Base-by-base conservation (phyloP, 1,284 basidiomycete genomes). In the Ceratobasidium sp. region DNA sequence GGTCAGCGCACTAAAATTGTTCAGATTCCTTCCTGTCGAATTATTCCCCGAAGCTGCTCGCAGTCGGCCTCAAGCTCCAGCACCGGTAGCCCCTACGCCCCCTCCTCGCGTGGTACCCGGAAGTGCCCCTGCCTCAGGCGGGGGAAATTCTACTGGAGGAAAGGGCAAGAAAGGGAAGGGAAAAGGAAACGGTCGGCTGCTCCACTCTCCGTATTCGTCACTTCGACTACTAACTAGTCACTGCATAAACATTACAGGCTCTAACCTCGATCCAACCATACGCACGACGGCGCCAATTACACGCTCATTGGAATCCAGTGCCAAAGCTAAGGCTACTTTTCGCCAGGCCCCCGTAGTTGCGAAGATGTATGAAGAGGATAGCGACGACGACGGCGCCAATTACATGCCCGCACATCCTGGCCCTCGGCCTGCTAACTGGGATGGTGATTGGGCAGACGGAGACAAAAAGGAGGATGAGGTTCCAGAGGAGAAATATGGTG, bases 31-130 rank as follows among this genome's bases (percentile, higher is more conserved):
- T n/a, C 73, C 73, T 2, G 63, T n/a, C 10, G 33, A 76, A 2
- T 0, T 76, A 3, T 76, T 76, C 53, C 73, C 73, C 15, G 73
- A 76, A 23, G 73, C 60, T 23, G 26, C 49, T 33, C 46, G 49
- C 20, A 33, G 49, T 18, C 15, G 53, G 40, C 46, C 26, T 0
- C 53, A 23, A 46, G 63, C 73, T n/a, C 61, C 61, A 2, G 51
- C 51, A 5, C 39, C 28, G 4, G 39, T 20, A 23, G n/a, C 70
- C 60, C 70, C 70, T 46, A 15, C 70, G 46, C 4, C 28, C 1
- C 23, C 60, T 23, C 71, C 71, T 20, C 72, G 72, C 23, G 53
- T 76, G 7, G 73, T 76, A n/a, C 73, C 73, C 42, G 73, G 73
- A 13, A 76, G 73, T 40, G 63, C 56, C 20, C 18, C 39, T 5